Conservation (phyloP, 1,284 basidiomycete species). For the Ustilago esculenta region DNA sequence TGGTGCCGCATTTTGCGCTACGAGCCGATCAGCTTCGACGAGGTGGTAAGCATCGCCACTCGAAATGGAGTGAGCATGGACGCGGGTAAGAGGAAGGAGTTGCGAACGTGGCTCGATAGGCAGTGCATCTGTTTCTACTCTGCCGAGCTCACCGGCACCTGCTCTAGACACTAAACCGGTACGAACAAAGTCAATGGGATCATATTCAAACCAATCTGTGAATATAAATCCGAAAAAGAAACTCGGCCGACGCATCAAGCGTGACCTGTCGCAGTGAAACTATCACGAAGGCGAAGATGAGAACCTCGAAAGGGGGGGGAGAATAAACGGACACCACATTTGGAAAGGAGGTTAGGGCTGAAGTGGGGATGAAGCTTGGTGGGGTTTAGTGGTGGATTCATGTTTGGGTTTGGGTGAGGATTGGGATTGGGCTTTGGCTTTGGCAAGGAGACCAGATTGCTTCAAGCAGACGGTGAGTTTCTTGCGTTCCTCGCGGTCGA, state of each 20-base stretch:
- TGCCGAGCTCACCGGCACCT: slow-evolving; percentile 20
- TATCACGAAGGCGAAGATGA: background rate
- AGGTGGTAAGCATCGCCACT: slow-evolving; percentile 33
- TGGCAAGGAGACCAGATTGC: slow-evolving; percentile 12
- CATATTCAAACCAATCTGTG: too few species aligned
- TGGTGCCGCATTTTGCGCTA: slow-evolving; percentile 31
- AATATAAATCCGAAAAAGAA: background rate
- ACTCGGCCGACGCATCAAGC: slow-evolving; percentile 26
- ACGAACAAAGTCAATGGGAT: background rate
- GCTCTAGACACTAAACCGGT: slow-evolving; percentile 20
- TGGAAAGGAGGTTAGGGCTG: too few species aligned
- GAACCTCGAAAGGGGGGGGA: too few species aligned
- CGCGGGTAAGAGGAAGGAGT: slow-evolving; percentile 26
- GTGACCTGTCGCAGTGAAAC: background rate
- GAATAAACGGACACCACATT: too few species aligned
- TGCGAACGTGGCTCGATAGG: slow-evolving; percentile 33
- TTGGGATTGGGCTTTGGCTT: too few species aligned
- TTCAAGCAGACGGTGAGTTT: slow-evolving; percentile 26
- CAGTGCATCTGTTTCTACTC: slow-evolving; percentile 45
- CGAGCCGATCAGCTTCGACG: slow-evolving; percentile 47
- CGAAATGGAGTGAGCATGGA: slow-evolving; percentile 16
- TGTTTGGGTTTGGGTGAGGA: too few species aligned
- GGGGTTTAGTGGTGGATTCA: background rate
- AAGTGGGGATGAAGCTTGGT: slow-evolving; percentile 2
- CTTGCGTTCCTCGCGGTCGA: slow-evolving; percentile 26